Evolutionary conservation across 345 rosid species (phyloP).

Genomic region (Nephelium lappaceum): DNA sequence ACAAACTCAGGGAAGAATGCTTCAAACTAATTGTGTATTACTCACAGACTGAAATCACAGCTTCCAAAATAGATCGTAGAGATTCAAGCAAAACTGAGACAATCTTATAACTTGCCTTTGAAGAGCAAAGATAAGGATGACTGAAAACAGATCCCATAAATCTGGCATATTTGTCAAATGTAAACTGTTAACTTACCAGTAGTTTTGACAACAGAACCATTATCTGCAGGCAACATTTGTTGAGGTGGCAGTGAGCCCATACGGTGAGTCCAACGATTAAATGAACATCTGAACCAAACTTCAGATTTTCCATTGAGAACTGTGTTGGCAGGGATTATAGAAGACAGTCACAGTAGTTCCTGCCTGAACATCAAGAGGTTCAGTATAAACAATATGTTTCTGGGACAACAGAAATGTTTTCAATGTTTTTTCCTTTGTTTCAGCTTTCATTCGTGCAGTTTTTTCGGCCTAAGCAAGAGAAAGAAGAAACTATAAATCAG

Average conservation of each 20-base stretch:
- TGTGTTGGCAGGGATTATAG: constrained; percentile 88
- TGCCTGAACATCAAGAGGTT: constrained; percentile 83
- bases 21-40: neutral
- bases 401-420: constrained; percentile 80
- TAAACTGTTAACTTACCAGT: constrained; percentile 49
- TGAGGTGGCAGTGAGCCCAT: constrained; percentile 79
- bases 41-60: neutral
- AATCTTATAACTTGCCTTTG: neutral
- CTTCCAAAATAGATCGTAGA: neutral
- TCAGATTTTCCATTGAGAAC: constrained; percentile 81
- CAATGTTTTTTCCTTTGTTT: constrained; percentile 68
- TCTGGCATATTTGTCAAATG: neutral
- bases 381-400: constrained; percentile 79
- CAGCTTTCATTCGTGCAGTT: constrained; percentile 69
- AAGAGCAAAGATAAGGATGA: neutral
- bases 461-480: constrained; percentile 57
- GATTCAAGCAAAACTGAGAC: neutral
- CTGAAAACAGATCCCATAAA: neutral
- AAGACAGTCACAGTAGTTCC: constrained; percentile 65
- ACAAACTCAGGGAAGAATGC: neutral
- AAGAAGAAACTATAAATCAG: constrained; percentile 14
- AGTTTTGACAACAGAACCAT: constrained; percentile 59
- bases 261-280: constrained; percentile 91
- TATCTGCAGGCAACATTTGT: constrained; percentile 67
- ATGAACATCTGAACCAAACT: constrained; percentile 91